These are phyloP conservation scores for Pisolithus orientalis DNA, from an alignment of 768 basidiomycete species.

Conservation along the genomic window DNA sequence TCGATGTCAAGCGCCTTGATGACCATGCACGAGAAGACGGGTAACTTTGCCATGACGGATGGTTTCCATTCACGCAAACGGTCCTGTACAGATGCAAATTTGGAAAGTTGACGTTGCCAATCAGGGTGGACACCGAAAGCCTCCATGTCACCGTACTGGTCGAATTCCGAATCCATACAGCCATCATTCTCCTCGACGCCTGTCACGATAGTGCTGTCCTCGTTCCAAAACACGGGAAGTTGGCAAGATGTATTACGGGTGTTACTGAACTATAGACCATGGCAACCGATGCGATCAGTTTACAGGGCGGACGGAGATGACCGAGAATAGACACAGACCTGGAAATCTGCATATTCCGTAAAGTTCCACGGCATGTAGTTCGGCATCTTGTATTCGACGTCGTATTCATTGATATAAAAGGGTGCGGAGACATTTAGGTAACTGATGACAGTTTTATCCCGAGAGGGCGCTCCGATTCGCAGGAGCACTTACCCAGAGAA, in stretches of 20 bases:
- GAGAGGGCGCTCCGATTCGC: conserved; percentile 3
- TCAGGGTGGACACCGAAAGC: conserved; percentile 95
- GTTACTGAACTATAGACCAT: conserved; percentile 49
- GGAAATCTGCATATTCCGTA: conserved; percentile 77
- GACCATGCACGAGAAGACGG: conserved; percentile 76
- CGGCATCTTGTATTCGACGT: conserved; percentile 68
- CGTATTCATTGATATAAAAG: conserved; percentile 70
- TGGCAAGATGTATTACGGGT: conserved; percentile 66
- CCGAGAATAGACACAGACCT: conserved; percentile 33
- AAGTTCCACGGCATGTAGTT: conserved; percentile 82
- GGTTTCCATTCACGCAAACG: conserved; percentile 92
- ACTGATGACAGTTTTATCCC: conserved; percentile 31
- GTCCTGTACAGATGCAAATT: conserved; percentile 95
- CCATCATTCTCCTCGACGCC: conserved; percentile 57
- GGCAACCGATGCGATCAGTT: neutral
- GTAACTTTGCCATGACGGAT: conserved; percentile 68
- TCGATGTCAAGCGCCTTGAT: conserved; percentile 88
- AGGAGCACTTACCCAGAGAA: conserved; percentile 60
- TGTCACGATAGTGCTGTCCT: conserved; percentile 51
- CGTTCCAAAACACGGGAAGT: conserved; percentile 75
- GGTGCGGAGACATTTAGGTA: conserved; percentile 72
- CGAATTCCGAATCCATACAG: conserved; percentile 80
- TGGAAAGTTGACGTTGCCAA: conserved; percentile 90
- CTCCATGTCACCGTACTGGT: conserved; percentile 96
- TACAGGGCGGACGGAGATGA: neutral